A percentile compares a stretch with the other conserved stretches of the same genome.
Evolutionary conservation across 768 basidiomycete species (phyloP).

Genomic region (Leccinum barrowsii): DNA sequence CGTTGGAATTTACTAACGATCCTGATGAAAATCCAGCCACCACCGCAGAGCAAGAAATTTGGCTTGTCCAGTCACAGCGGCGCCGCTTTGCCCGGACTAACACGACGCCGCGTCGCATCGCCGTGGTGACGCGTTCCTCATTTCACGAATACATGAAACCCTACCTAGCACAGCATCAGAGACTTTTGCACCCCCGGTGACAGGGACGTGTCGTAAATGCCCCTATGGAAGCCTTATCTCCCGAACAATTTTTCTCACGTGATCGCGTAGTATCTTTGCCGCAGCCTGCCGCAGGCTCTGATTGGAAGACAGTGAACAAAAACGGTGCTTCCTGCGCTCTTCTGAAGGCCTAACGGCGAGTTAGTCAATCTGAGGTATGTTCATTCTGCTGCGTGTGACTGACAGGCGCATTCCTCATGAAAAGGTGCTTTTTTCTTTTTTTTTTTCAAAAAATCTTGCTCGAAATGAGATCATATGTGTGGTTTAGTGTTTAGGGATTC

Average conservation of each 20-base stretch:
- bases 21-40: conserved; percentile 1
- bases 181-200: conserved; percentile 18
- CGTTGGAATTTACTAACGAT: neutral
- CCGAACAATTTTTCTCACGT: neutral
- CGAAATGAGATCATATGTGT: conserved; percentile 11
- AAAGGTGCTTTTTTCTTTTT: conserved; percentile 2
- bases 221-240: conserved; percentile 2
- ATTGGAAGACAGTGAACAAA: conserved; percentile 4
- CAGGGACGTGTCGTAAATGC: conserved; percentile 18
- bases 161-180: conserved; percentile 21
- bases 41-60: neutral
- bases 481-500: conserved; percentile 6
- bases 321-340: neutral
- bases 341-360: neutral
- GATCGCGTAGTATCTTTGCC: neutral
- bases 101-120: neutral
- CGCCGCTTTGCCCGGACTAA: neutral
- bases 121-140: conserved; percentile 4
- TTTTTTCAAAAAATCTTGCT: neutral
- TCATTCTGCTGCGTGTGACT: neutral
- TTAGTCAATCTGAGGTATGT: neutral
- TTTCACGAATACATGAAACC: conserved; percentile 10
- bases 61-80: neutral
- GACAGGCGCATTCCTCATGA: conserved; percentile 11
- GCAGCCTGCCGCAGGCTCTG: neutral